Percentiles rank a stretch among this genome's conserved stretches.
Conservation (phyloP, 352 stramenopile species). For the Aphanomyces euteiches region DNA sequence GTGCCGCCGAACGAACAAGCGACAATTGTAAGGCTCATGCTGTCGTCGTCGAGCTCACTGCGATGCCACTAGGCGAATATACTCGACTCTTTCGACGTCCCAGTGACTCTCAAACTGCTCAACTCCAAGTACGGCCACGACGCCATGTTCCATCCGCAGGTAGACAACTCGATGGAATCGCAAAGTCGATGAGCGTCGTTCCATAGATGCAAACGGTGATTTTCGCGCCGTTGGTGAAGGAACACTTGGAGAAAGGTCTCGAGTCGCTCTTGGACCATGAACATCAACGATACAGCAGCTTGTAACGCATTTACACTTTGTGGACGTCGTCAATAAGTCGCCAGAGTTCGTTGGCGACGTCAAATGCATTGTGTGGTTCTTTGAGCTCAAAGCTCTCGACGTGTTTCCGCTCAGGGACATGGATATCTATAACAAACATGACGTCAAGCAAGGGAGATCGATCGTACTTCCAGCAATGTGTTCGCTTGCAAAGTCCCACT, state of each 20-base stretch:
- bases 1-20: slow-evolving; percentile 81
- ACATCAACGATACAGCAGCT: slow-evolving; percentile 59
- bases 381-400: slow-evolving; percentile 15
- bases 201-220: slow-evolving; percentile 44
- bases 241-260: slow-evolving; percentile 23
- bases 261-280: slow-evolving; percentile 50
- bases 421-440: slow-evolving; percentile 1
- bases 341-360: slow-evolving; percentile 18
- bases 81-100: slow-evolving; percentile 66
- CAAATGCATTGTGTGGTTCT: not conserved
- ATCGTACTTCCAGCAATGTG: slow-evolving; percentile 21
- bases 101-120: slow-evolving; percentile 63
- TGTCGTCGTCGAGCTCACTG: not conserved
- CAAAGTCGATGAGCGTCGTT: too few species aligned
- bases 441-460: not conserved
- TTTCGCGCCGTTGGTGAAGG: slow-evolving; percentile 59
- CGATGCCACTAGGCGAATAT: slow-evolving; percentile 50
- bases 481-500: slow-evolving; percentile 24
- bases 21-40: slow-evolving; percentile 45
- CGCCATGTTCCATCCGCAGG: slow-evolving; percentile 79
- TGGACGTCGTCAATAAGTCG: slow-evolving; percentile 5
- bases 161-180: slow-evolving; percentile 29
- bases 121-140: slow-evolving; percentile 86
- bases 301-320: slow-evolving; percentile 14
- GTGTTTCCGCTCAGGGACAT: not conserved